Evolutionary conservation across 805 yeast species (phyloP).

Genomic region (Barnettozyma pratensis): DNA sequence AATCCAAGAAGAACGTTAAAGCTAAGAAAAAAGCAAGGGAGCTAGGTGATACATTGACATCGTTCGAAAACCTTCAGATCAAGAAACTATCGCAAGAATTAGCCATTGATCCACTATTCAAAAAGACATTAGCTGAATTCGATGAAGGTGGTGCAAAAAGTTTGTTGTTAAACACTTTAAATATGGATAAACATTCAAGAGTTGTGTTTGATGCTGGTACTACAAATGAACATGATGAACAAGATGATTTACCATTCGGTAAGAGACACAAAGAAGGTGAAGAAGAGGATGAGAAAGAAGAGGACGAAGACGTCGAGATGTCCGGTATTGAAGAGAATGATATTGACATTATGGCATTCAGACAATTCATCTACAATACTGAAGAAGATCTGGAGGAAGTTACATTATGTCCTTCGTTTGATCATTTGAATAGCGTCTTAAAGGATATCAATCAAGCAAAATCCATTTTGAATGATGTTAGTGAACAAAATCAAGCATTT

Average conservation of each 20-base stretch:
- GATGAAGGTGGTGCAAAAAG: slow-evolving; percentile 83
- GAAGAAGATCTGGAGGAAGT: slow-evolving; percentile 26
- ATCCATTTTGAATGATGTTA: slow-evolving; percentile 36
- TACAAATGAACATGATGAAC: slow-evolving; percentile 16
- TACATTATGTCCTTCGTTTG: slow-evolving; percentile 68
- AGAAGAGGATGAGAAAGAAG: slow-evolving; percentile 18
- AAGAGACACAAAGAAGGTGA: slow-evolving; percentile 2
- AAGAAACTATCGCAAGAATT: slow-evolving; percentile 59
- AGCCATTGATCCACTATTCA: slow-evolving; percentile 68
- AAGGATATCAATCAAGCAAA: slow-evolving; percentile 51
- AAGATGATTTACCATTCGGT: background rate
- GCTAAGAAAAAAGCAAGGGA: slow-evolving; percentile 21
- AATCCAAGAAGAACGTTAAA: slow-evolving; percentile 25
- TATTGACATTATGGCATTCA: slow-evolving; percentile 25
- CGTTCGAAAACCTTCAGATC: slow-evolving; percentile 44
- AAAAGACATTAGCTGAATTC: slow-evolving; percentile 69
- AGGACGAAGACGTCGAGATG: slow-evolving; percentile 22
- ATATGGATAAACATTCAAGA: slow-evolving; percentile 46
- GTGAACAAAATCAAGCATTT: slow-evolving; percentile 19
- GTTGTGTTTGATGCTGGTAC: slow-evolving; percentile 62
- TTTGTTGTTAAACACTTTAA: slow-evolving; percentile 55
- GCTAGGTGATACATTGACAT: slow-evolving; percentile 42
- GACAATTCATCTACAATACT: slow-evolving; percentile 25
- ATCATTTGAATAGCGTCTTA: slow-evolving; percentile 53
- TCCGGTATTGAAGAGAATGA: slow-evolving; percentile 20